Conservation (phyloP, 2,329 filamentous ascomycete species). For the Aureobasidium sp. region DNA sequence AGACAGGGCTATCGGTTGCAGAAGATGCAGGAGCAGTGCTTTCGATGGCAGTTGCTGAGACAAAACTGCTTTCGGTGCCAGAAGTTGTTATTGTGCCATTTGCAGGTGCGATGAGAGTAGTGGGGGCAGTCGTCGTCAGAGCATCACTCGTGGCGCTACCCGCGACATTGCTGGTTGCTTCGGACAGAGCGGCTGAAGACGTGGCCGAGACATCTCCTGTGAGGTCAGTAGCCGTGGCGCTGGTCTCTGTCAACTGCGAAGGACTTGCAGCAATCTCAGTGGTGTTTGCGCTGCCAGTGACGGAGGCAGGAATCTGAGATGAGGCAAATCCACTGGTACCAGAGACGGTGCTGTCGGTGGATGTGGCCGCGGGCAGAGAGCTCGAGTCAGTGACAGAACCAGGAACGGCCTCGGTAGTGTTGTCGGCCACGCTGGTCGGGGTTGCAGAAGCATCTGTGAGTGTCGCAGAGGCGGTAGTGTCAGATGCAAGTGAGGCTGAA, state of each 20-base stretch:
- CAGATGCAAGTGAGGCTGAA: slow-evolving; percentile 23
- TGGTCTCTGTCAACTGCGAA: neutral
- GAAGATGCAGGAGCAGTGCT: neutral
- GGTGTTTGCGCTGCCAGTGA: neutral
- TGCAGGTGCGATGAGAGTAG: slow-evolving; percentile 2
- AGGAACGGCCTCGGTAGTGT: slow-evolving; percentile 6
- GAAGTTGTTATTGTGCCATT: neutral
- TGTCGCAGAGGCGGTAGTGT: slow-evolving; percentile 16
- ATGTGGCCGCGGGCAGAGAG: neutral
- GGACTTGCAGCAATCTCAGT: neutral
- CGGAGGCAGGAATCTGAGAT: neutral
- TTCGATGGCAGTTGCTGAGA: neutral
- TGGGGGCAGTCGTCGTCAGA: neutral
- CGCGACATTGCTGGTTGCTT: neutral
- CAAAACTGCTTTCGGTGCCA: neutral
- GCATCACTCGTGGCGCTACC: neutral
- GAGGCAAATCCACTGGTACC: neutral
- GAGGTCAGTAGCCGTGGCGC: neutral
- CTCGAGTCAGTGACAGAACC: slow-evolving; percentile 6
- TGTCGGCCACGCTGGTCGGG: neutral
- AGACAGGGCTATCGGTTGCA: slow-evolving; percentile 1
- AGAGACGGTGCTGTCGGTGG: neutral
- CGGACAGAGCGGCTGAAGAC: neutral
- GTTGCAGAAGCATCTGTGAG: slow-evolving; percentile 6
- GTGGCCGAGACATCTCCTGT: neutral